A percentile compares a stretch with the other conserved stretches of the same genome.
These are phyloP conservation scores for Tardiomyces depauwii DNA, from an alignment of 1,139 yeast genomes.

Conservation along the genomic window DNA sequence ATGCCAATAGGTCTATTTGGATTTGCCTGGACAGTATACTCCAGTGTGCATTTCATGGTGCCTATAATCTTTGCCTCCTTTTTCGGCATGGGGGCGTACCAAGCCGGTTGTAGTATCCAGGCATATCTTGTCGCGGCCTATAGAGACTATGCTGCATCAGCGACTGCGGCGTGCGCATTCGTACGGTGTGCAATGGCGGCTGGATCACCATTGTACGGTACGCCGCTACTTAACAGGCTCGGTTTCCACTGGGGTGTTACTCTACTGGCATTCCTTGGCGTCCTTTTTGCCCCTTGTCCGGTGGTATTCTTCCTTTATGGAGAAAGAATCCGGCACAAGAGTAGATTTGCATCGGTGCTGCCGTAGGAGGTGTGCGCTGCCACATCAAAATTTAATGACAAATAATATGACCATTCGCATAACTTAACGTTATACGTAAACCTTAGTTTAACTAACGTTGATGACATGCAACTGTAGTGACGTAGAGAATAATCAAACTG, in stretches of 20 bases:
- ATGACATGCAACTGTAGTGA: too few species aligned
- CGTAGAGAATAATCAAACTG: too few species aligned
- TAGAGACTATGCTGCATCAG: slow-evolving; percentile 73
- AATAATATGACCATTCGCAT: too few species aligned
- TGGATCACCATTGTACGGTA: slow-evolving; percentile 69
- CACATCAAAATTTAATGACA: too few species aligned
- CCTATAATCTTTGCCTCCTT: slow-evolving; percentile 52
- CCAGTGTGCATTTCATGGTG: slow-evolving; percentile 7
- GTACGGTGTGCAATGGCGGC: slow-evolving; percentile 68
- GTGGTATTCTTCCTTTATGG: slow-evolving; percentile 59
- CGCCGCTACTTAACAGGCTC: slow-evolving; percentile 64
- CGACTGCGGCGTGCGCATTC: slow-evolving; percentile 80
- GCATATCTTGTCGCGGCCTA: slow-evolving; percentile 77
- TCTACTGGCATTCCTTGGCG: slow-evolving; percentile 57
- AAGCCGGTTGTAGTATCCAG: slow-evolving; percentile 65
- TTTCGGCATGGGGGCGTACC: slow-evolving; percentile 64
- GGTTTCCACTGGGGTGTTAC: slow-evolving; percentile 80
- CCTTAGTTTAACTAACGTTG: too few species aligned
- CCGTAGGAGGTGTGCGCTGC: too few species aligned
- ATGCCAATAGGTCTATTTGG: slow-evolving; percentile 70
- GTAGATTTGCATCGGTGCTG: slow-evolving; percentile 40
- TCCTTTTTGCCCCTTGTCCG: slow-evolving; percentile 60
- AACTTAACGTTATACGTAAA: too few species aligned
- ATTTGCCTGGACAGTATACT: slow-evolving; percentile 48
- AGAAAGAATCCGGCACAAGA: slow-evolving; percentile 42